Evolutionary conservation across 2,329 filamentous ascomycete genomes (phyloP).

Genomic region (Aschersonia sp.): DNA sequence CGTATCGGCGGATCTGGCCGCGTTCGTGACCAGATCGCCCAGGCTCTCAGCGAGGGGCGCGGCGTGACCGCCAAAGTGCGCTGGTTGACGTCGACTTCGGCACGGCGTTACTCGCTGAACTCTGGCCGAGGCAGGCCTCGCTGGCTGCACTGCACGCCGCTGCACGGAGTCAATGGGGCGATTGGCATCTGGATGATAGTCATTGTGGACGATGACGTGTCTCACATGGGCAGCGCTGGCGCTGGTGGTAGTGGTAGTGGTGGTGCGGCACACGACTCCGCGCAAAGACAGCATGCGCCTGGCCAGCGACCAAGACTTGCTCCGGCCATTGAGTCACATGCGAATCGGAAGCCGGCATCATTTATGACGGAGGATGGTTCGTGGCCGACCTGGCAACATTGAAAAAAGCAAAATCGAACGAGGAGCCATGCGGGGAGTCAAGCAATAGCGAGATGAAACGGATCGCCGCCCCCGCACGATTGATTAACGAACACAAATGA

Average conservation of each 20-base stretch:
- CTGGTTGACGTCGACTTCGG: slow-evolving; percentile 34
- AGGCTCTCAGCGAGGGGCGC: slow-evolving; percentile 49
- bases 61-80: slow-evolving; percentile 61
- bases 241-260: background rate
- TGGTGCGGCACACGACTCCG: background rate
- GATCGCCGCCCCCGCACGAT: no score
- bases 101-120: background rate
- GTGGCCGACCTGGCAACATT: background rate
- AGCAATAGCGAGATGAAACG: no score
- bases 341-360: background rate
- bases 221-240: background rate
- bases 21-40: slow-evolving; percentile 30
- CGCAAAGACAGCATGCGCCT: background rate
- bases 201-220: background rate
- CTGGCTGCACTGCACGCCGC: slow-evolving; percentile 1
- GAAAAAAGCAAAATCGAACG: no score
- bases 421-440: no score
- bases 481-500: no score
- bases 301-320: background rate
- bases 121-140: background rate
- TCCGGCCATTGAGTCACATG: background rate
- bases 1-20: slow-evolving; percentile 34
- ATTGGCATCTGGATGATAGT: slow-evolving; percentile 1
- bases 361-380: background rate
- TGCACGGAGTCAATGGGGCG: background rate